A percentile compares a stretch with the other conserved stretches of the same genome.
Conservation (phyloP, 495 filamentous ascomycete genomes). For the Neurospora sp. region DNA sequence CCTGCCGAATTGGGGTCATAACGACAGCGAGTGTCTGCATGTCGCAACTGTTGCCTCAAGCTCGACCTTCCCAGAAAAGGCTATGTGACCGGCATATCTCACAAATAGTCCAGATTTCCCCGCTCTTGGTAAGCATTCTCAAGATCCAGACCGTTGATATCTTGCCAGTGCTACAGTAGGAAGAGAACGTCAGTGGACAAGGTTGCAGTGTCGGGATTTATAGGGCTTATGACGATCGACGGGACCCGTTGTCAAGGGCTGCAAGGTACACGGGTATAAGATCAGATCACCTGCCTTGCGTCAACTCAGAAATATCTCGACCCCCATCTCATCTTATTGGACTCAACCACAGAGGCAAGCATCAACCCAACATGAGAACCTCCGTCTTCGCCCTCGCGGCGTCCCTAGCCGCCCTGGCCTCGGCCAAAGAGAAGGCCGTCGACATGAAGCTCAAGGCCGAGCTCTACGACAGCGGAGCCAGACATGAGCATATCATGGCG, state of each 20-base stretch:
- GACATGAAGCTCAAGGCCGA: conserved; percentile 16
- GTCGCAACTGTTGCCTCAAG: neutral
- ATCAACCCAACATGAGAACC: neutral
- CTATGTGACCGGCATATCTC: neutral
- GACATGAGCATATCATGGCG: conserved; percentile 37
- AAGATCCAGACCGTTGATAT: neutral
- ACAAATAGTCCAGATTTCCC: neutral
- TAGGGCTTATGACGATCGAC: neutral
- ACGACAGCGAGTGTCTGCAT: neutral
- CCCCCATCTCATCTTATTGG: neutral
- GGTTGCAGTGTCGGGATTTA: neutral
- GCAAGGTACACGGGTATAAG: neutral
- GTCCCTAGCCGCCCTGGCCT: conserved; percentile 19
- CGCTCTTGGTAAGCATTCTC: neutral
- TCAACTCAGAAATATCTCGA: neutral
- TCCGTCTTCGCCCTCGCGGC: conserved; percentile 19
- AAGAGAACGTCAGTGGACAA: neutral
- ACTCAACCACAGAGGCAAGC: neutral
- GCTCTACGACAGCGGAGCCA: conserved; percentile 35
- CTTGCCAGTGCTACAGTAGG: neutral
- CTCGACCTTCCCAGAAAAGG: neutral
- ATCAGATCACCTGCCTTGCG: neutral
- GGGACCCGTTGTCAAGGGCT: neutral
- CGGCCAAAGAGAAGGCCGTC: conserved; percentile 24
- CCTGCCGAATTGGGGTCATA: neutral